Evolutionary conservation across 306 rosid genomes (phyloP), one percentile per base, ranked within the genome.

Genomic region (Sicyos baderoa): DNA sequence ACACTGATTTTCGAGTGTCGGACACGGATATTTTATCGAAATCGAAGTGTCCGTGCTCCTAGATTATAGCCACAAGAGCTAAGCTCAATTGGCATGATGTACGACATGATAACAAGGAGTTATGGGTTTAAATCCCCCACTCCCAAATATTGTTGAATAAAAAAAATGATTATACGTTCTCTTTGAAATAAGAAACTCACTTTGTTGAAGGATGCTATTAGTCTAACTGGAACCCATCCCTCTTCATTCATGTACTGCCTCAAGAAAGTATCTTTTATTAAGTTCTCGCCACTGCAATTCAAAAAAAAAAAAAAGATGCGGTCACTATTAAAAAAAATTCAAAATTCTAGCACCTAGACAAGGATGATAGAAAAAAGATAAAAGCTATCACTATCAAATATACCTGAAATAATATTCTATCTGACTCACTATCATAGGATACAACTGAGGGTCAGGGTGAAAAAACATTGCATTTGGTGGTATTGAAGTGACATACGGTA

Each of bases 351-450:
- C 16, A 68, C 65, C 29, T 52, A 71, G 21, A 72, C 58, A 54
- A 52, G 37, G 23, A 58, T 17, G 70, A 75, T 70, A 52, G 13
- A 42, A 9, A 67, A 47, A 21, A 25, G 57, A 19, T 23, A 66
- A 53, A 47, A 57, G 58, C 49, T 15, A 17, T 54, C 58, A 52
- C 21, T 32, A 19, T 16, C 5, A 57, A 72, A 18, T n/a, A 17
- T 80, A 90, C 99, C 99, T 93, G 84, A 89, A 93, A 77, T 93
- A 93, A 75, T 93, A 93, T 18, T 90, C 86, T 71, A 93, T 85
- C 81, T 93, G 99, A 59, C 59, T 81, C 57, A 86, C 84, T 66
- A 93, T 93, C 83, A 75, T 81, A 73, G 68, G n/a, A 17, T 73
- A 82, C 76, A 90, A 74, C 79, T 79, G 88, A 77, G 76, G 84